Evolutionary conservation across 1,139 yeast genomes (phyloP).

Genomic region (Torulaspora pretoriensis): DNA sequence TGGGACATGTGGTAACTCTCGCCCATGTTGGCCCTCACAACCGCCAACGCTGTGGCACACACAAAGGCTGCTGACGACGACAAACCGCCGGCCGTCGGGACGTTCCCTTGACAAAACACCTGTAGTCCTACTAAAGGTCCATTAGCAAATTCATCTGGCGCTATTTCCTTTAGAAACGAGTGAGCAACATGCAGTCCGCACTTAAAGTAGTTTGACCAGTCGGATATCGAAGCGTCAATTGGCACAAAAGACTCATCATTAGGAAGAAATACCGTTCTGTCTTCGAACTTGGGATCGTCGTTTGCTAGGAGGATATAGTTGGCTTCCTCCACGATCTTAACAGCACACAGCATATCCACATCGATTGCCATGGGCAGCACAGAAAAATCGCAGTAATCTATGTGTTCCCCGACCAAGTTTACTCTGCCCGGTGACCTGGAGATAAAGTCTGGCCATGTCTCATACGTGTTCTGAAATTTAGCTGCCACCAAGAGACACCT

Average conservation of each 20-base stretch:
- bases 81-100: slow-evolving; percentile 71
- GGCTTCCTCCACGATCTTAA: slow-evolving; percentile 34
- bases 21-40: slow-evolving; percentile 52
- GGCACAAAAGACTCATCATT: slow-evolving; percentile 41
- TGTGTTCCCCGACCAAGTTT: slow-evolving; percentile 71
- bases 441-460: slow-evolving; percentile 38
- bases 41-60: slow-evolving; percentile 59
- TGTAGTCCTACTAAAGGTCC: slow-evolving; percentile 44
- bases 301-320: slow-evolving; percentile 45
- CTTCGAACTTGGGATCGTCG: slow-evolving; percentile 40
- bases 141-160: slow-evolving; percentile 30
- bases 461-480: neutral
- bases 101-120: slow-evolving; percentile 57
- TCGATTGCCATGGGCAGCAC: slow-evolving; percentile 77
- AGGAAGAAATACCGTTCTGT: slow-evolving; percentile 43
- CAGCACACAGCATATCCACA: slow-evolving; percentile 59
- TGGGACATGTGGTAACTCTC: slow-evolving; percentile 40
- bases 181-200: slow-evolving; percentile 64
- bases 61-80: slow-evolving; percentile 73
- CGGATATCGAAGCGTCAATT: slow-evolving; percentile 48
- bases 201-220: slow-evolving; percentile 67
- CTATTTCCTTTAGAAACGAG: slow-evolving; percentile 42
- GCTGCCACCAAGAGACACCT: neutral
- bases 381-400: slow-evolving; percentile 64
- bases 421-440: slow-evolving; percentile 73